Conservation (phyloP, 495 filamentous ascomycete species). For the Glonium stellatum region DNA sequence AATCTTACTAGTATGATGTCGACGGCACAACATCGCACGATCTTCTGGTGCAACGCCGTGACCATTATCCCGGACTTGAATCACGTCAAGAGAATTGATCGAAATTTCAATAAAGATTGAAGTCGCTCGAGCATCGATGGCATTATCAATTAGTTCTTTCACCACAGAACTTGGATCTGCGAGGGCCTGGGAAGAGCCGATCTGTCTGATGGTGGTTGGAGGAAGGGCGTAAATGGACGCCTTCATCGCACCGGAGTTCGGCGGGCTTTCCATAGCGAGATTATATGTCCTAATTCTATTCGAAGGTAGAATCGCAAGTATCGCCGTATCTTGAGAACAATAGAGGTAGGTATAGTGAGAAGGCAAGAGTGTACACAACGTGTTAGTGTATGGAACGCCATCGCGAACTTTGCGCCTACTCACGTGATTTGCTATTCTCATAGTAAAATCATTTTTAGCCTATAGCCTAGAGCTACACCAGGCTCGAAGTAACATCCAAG, state of each 20-base stretch:
- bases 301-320: background rate
- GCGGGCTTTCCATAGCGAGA: background rate
- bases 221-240: slow-evolving; percentile 67
- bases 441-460: too few species aligned
- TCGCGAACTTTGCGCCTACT: background rate
- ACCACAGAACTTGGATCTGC: slow-evolving; percentile 64
- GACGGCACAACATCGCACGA: slow-evolving; percentile 57
- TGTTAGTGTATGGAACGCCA: background rate
- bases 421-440: background rate
- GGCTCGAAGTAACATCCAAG: too few species aligned
- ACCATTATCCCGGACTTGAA: slow-evolving; percentile 87
- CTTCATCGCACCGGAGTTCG: background rate
- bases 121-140: slow-evolving; percentile 73
- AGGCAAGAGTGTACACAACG: too few species aligned
- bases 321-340: too few species aligned
- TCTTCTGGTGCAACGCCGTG: slow-evolving; percentile 68
- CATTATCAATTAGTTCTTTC: slow-evolving; percentile 91
- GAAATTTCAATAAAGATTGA: slow-evolving; percentile 67
- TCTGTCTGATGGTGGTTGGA: slow-evolving; percentile 52
- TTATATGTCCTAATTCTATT: background rate
- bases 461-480: too few species aligned
- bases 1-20: slow-evolving; percentile 83
- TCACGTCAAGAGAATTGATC: slow-evolving; percentile 63
- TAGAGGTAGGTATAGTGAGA: too few species aligned
- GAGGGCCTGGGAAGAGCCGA: slow-evolving; percentile 68